These are phyloP conservation scores for Candida namnaoensis DNA, from an alignment of 805 yeast genomes.

Conservation along the genomic window DNA sequence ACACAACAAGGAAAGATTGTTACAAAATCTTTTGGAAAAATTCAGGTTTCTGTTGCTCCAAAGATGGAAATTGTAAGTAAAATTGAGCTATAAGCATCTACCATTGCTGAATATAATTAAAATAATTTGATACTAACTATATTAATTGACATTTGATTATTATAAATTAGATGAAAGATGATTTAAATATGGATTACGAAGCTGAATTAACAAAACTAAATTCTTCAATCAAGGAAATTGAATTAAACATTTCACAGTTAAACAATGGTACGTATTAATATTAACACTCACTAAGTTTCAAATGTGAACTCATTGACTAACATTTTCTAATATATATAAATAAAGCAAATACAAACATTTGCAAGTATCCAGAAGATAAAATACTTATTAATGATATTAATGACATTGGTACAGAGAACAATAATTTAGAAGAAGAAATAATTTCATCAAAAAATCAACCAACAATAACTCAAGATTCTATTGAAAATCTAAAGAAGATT, in stretches of 20 bases:
- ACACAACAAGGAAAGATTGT: conserved; percentile 23
- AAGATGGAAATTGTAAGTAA: conserved; percentile 15
- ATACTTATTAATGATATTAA: too few relatives aligned
- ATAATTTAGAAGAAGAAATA: not conserved
- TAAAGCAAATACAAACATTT: too few relatives aligned
- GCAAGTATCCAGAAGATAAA: too few relatives aligned
- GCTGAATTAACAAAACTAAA: not conserved
- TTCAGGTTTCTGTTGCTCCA: conserved; percentile 31
- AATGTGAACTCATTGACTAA: too few relatives aligned
- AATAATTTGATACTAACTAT: too few relatives aligned
- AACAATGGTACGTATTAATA: not conserved
- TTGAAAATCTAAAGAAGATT: conserved; percentile 2
- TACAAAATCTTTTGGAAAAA: conserved; percentile 34
- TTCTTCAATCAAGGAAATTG: not conserved
- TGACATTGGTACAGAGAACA: not conserved
- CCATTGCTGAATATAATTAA: too few relatives aligned
- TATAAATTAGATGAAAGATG: not conserved
- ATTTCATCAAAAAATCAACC: not conserved
- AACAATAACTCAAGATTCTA: conserved; percentile 3
- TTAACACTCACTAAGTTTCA: too few relatives aligned
- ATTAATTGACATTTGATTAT: too few relatives aligned
- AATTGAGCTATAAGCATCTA: too few relatives aligned
- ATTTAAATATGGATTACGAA: not conserved
- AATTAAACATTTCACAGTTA: not conserved
- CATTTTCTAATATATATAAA: too few relatives aligned